Evolutionary conservation across 108 stramenopile genomes (phyloP).

Genomic region (Thalassiosira profunda): DNA sequence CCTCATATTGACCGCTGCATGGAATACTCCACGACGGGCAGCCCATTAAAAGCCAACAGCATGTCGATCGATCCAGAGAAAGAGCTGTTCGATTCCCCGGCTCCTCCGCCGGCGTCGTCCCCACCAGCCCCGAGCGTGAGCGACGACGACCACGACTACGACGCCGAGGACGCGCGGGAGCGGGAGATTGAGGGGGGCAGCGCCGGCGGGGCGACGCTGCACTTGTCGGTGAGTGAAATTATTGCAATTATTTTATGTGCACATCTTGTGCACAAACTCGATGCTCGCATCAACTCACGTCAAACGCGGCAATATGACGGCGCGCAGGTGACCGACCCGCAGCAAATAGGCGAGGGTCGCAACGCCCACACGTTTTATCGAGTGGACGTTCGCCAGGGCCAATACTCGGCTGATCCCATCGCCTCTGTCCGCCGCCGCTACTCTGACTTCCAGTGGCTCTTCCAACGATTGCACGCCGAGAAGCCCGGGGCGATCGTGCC

Average conservation of each 20-base stretch:
- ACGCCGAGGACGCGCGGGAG: slow-evolving; percentile 6
- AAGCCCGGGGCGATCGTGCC: slow-evolving; percentile 92
- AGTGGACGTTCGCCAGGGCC: slow-evolving; percentile 48
- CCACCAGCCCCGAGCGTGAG: no score
- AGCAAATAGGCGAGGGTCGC: slow-evolving; percentile 67
- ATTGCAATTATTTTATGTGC: no score
- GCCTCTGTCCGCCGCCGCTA: slow-evolving; percentile 81
- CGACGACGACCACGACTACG: no score
- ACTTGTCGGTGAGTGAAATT: slow-evolving; percentile 12
- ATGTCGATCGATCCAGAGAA: slow-evolving; percentile 4
- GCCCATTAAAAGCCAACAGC: no score
- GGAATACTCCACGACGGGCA: no score
- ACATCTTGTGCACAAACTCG: no score
- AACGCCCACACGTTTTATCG: slow-evolving; percentile 65
- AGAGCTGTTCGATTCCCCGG: slow-evolving; percentile 4
- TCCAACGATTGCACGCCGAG: slow-evolving; percentile 77
- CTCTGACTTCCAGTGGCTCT: slow-evolving; percentile 96
- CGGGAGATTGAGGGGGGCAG: not conserved
- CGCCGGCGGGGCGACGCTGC: slow-evolving; percentile 14
- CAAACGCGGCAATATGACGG: no score
- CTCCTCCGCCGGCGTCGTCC: not conserved
- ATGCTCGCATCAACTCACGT: no score
- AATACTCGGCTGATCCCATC: slow-evolving; percentile 56
- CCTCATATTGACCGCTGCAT: no score
- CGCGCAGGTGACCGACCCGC: slow-evolving; percentile 77